Evolutionary conservation across 148 eudicot species (phyloP).

Genomic region (Salicornia ramosissima): DNA sequence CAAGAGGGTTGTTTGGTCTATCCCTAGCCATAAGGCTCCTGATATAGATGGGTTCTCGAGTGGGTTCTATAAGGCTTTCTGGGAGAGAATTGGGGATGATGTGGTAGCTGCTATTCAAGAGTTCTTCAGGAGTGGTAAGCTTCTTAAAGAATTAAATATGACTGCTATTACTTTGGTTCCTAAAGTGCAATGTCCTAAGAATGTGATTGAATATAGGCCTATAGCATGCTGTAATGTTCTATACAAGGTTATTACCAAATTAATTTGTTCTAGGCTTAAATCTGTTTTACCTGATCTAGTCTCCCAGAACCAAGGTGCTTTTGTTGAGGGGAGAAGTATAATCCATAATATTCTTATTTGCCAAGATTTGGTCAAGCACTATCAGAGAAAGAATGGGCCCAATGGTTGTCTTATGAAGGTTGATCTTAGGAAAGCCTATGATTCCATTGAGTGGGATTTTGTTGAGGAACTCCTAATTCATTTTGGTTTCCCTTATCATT

Average conservation of each 20-base stretch:
- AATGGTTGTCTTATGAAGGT: neutral
- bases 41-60: neutral
- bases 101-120: neutral
- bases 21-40: neutral
- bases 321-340: no score
- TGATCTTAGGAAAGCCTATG: neutral
- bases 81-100: neutral
- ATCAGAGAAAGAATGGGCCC: neutral
- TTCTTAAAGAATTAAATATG: neutral
- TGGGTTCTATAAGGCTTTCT: neutral
- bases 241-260: no score
- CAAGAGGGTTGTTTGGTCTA: neutral
- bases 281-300: no score
- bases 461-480: neutral
- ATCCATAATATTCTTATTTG: neutral
- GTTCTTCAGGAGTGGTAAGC: neutral
- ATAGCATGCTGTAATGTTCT: neutral
- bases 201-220: neutral
- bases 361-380: neutral
- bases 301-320: no score
- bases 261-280: no score
- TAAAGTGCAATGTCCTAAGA: neutral
- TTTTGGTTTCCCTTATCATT: neutral
- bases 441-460: neutral
- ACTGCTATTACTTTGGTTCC: conserved; percentile 2